Conservation (phyloP, 352 stramenopile genomes). For the Pilasporangium apinafurcum region DNA sequence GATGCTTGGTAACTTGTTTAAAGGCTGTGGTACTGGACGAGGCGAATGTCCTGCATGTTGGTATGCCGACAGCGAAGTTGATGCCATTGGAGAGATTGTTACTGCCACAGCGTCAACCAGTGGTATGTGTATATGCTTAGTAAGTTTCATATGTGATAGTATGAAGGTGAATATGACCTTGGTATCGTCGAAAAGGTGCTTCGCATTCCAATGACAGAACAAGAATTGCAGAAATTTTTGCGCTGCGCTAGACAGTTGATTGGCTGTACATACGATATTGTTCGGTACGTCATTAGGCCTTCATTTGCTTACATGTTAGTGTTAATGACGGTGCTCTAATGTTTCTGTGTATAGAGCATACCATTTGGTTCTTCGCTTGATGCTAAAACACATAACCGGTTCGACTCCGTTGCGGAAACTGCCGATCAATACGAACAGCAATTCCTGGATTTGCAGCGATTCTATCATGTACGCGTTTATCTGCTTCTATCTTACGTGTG, state of each 20-base stretch:
- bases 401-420: slow-evolving; percentile 36
- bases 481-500: too few species aligned
- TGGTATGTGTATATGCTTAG: slow-evolving; percentile 25
- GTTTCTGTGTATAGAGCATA: slow-evolving; percentile 29
- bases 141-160: too few species aligned
- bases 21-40: slow-evolving; percentile 65
- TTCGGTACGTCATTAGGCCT: slow-evolving; percentile 22
- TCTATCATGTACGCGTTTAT: slow-evolving; percentile 70
- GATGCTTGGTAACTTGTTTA: too few species aligned
- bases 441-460: slow-evolving; percentile 74
- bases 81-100: slow-evolving; percentile 64
- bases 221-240: slow-evolving; percentile 47
- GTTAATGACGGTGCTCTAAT: neutral
- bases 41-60: slow-evolving; percentile 54
- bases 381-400: slow-evolving; percentile 37
- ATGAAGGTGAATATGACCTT: too few species aligned
- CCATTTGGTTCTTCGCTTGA: slow-evolving; percentile 51
- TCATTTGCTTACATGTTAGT: neutral
- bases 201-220: slow-evolving; percentile 33
- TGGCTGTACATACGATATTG: slow-evolving; percentile 57
- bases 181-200: slow-evolving; percentile 36
- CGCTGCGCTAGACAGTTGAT: slow-evolving; percentile 52
- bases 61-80: slow-evolving; percentile 39
- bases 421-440: slow-evolving; percentile 36
- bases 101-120: slow-evolving; percentile 58